Conservation (phyloP, 345 rosid genomes). For the Populus nigra region DNA sequence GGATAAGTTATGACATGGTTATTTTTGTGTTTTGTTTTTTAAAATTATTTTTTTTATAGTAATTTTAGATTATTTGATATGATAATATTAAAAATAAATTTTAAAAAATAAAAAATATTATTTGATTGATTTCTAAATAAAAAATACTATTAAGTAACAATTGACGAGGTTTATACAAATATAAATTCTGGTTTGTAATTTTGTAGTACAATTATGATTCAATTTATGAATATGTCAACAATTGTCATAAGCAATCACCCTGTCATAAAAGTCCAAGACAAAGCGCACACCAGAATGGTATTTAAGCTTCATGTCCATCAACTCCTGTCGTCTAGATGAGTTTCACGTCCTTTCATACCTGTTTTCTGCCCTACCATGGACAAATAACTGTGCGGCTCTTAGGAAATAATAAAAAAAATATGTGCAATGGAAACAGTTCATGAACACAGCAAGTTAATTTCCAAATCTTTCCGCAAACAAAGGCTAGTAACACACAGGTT, state of each 20-base stretch:
- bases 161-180: too few species aligned
- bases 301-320: not conserved
- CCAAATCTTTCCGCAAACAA: not conserved
- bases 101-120: too few species aligned
- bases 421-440: not conserved
- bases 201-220: too few species aligned
- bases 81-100: too few species aligned
- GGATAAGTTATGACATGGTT: too few species aligned
- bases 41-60: too few species aligned
- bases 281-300: not conserved
- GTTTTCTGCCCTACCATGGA: constrained; percentile 68
- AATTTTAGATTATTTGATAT: too few species aligned
- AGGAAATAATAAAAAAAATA: not conserved
- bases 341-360: constrained; percentile 45
- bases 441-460: not conserved
- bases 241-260: not conserved
- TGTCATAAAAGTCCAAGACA: not conserved
- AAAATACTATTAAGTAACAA: too few species aligned
- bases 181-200: too few species aligned
- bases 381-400: constrained; percentile 9
- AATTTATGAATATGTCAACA: not conserved
- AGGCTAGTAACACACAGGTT: not conserved
- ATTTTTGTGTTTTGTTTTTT: too few species aligned
- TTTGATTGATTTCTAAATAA: too few species aligned
- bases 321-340: not conserved